Evolutionary conservation across 179 eudicot genomes (phyloP), one percentile per base, ranked within the genome.

Genomic region (Sideroxylon spinosum): DNA sequence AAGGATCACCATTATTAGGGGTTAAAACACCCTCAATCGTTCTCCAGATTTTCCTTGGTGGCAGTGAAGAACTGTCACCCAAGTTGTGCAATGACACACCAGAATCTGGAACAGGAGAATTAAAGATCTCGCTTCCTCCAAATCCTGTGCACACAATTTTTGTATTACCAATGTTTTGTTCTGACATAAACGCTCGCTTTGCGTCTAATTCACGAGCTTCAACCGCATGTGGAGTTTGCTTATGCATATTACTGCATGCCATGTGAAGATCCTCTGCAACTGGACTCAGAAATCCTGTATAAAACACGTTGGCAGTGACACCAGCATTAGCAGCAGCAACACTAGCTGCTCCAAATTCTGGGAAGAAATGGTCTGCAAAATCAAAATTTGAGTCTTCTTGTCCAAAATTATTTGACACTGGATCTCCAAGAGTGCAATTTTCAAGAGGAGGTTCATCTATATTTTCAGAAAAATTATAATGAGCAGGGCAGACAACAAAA

Each of bases 11-110:
- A 67, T 85, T 84, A 82, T 83, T 74, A 23, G 87, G 73, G 44
- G 76, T 82, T 61, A 86, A 75, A 74, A 86, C 77, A 23, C 68
- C 85, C 70, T 82, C 86, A 67, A 76, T 52, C 44, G 69, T 73
- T 77, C 81, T 79, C 91, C 90, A 85, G 59, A 74, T 84, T 7
- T 90, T 80, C 82, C 84, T 82, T 19, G 79, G 84, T 75, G 89
- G 86, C 53, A 86, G 84, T 32, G 87, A 74, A 70, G 89, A 80
- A 78, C 85, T 64, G 77, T 79, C 83, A 16, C 83, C 86, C 72
- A 91, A 74, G 82, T 83, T 86, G 64, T 75, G 88, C 56, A 80
- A 87, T 10, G 88, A 50, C 64, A 79, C 61, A 71, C 75, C 87
- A 73, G 84, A 82, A 69, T 82, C 90, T 70, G 88, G 66, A 65